A percentile compares a stretch with the other conserved stretches of the same genome.
These are phyloP conservation scores for Gossypium turneri DNA, from an alignment of 345 rosid species.

Conservation along the genomic window DNA sequence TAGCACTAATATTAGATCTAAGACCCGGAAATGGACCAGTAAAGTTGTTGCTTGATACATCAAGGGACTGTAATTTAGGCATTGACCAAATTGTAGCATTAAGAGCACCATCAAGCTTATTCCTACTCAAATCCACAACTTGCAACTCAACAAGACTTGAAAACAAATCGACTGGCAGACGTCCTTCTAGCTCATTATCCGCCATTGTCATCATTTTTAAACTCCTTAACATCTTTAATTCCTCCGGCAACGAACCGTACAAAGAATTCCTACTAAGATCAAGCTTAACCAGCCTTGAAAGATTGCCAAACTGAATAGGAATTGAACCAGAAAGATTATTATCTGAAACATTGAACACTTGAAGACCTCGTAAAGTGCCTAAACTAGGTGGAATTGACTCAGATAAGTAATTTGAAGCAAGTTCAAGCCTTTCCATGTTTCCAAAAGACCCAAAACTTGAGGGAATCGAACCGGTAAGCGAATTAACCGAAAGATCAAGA, in stretches of 20 bases:
- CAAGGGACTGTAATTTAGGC: constrained; percentile 35
- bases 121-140: constrained; percentile 37
- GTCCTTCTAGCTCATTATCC: constrained; percentile 36
- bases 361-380: constrained; percentile 31
- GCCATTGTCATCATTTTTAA: constrained; percentile 42
- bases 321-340: constrained; percentile 47
- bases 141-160: constrained; percentile 34
- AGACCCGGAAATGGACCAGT: constrained; percentile 41
- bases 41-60: constrained; percentile 58
- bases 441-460: constrained; percentile 31
- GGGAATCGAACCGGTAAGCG: constrained; percentile 52
- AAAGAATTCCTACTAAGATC: constrained; percentile 55
- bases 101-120: constrained; percentile 52
- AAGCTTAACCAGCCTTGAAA: constrained; percentile 42
- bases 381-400: constrained; percentile 46
- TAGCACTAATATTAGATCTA: neutral
- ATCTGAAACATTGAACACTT: constrained; percentile 43
- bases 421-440: constrained; percentile 37
- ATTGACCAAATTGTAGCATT: constrained; percentile 38
- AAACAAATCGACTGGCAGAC: constrained; percentile 34
- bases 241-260: constrained; percentile 40
- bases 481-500: constrained; percentile 50
- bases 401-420: constrained; percentile 46
- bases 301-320: constrained; percentile 48
- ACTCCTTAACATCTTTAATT: constrained; percentile 38